Conservation (phyloP, 2,329 filamentous ascomycete species). For the Aureobasidium lini region DNA sequence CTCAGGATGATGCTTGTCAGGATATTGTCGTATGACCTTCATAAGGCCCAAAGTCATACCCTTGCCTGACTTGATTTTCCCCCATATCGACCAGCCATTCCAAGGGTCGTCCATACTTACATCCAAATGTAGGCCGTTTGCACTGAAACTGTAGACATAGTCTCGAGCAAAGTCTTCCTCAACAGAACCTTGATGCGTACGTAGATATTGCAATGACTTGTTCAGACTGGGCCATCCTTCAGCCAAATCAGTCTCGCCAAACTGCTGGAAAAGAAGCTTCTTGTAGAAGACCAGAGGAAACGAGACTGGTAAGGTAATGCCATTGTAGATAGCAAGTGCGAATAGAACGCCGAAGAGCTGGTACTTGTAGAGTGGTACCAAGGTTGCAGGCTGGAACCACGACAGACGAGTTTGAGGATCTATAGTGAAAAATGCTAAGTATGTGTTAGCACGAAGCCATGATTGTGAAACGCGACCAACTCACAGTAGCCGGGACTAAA, state of each 20-base stretch:
- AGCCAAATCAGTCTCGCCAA: conserved; percentile 64
- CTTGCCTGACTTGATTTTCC: conserved; percentile 4
- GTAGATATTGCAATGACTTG: conserved; percentile 62
- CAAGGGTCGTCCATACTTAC: conserved; percentile 41
- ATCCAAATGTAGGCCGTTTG: conserved; percentile 46
- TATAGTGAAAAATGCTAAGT: conserved; percentile 62
- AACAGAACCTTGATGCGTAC: conserved; percentile 72
- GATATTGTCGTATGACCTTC: conserved; percentile 4
- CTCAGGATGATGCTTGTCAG: conserved; percentile 9
- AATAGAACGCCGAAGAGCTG: conserved; percentile 83
- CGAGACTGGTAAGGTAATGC: conserved; percentile 80
- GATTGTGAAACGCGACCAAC: conserved; percentile 16
- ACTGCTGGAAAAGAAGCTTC: conserved; percentile 60
- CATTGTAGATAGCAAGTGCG: conserved; percentile 87
- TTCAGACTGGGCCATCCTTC: conserved; percentile 84
- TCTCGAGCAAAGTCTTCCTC: conserved; percentile 76
- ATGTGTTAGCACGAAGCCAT: conserved; percentile 1
- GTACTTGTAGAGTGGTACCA: conserved; percentile 82
- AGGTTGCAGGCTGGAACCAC: conserved; percentile 79
- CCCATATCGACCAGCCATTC: conserved; percentile 3
- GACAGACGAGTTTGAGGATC: conserved; percentile 70
- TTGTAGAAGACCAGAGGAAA: conserved; percentile 81
- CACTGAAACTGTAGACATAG: conserved; percentile 72
- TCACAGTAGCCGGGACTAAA: conserved; percentile 67
- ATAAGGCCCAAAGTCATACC: background rate